Conservation (phyloP, 1,284 basidiomycete species). For the Heterobasidion irregulare region DNA sequence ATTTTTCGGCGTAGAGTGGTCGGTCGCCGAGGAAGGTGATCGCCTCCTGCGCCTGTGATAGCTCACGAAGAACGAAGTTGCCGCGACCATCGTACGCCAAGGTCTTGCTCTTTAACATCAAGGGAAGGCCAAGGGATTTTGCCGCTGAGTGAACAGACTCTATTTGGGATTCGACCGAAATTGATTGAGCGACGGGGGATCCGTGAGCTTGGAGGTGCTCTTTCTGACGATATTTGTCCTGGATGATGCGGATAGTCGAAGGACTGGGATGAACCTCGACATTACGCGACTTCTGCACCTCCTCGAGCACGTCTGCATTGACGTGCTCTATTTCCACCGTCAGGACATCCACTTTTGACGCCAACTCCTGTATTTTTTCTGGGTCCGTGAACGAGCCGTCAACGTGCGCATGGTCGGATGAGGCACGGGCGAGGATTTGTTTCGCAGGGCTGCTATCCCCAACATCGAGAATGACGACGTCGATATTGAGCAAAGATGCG, state of each 20-base stretch:
- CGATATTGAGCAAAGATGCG: conserved; percentile 83
- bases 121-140: conserved; percentile 66
- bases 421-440: conserved; percentile 65
- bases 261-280: conserved; percentile 83
- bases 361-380: conserved; percentile 75
- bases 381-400: conserved; percentile 88
- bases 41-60: conserved; percentile 51
- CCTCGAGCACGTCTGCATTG: conserved; percentile 70
- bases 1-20: conserved; percentile 88
- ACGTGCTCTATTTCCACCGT: conserved; percentile 99
- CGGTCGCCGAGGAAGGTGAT: conserved; percentile 59
- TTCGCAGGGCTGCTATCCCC: conserved; percentile 84
- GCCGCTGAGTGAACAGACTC: conserved; percentile 52
- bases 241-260: conserved; percentile 80
- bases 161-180: conserved; percentile 45
- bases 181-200: conserved; percentile 73
- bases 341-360: conserved; percentile 77
- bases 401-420: conserved; percentile 54
- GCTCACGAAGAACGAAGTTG: conserved; percentile 73
- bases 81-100: conserved; percentile 96
- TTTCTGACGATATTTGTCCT: conserved; percentile 95
- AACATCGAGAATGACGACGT: conserved; percentile 84
- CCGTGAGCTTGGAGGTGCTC: conserved; percentile 54
- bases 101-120: conserved; percentile 96
- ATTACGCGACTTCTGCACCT: conserved; percentile 43